A percentile compares a stretch with the other conserved stretches of the same genome.
Conservation (phyloP, 148 eudicot species). For the Chenopodium berlandieri region DNA sequence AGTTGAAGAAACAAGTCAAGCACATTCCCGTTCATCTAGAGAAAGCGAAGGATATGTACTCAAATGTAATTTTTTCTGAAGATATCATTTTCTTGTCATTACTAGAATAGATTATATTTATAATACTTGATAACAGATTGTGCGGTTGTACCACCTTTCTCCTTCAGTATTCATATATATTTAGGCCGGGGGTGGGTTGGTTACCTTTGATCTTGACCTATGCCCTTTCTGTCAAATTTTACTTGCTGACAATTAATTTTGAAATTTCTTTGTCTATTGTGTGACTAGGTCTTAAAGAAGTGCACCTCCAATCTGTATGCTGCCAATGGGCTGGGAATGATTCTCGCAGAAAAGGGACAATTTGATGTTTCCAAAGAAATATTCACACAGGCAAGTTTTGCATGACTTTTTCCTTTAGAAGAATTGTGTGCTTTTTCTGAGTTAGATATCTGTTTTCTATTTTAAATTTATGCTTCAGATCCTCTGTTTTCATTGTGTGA, state of each 20-base stretch:
- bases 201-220: neutral
- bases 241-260: neutral
- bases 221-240: neutral
- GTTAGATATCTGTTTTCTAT: neutral
- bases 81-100: neutral
- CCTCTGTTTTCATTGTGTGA: neutral
- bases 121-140: too few relatives aligned
- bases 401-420: neutral
- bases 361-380: slow-evolving; percentile 88
- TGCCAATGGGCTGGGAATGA: slow-evolving; percentile 95
- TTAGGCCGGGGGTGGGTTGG: neutral
- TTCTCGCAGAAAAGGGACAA: slow-evolving; percentile 93
- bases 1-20: slow-evolving; percentile 79
- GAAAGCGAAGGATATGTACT: slow-evolving; percentile 89
- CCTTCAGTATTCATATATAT: neutral
- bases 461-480: neutral
- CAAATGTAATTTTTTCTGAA: slow-evolving; percentile 49
- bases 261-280: slow-evolving; percentile 9
- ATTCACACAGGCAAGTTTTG: slow-evolving; percentile 64
- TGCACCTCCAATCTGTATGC: slow-evolving; percentile 78
- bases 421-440: neutral
- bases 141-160: neutral
- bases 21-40: slow-evolving; percentile 92
- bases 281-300: slow-evolving; percentile 64
- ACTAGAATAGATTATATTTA: neutral